Conservation (phyloP, 805 yeast species). For the Yarrowia sp. region DNA sequence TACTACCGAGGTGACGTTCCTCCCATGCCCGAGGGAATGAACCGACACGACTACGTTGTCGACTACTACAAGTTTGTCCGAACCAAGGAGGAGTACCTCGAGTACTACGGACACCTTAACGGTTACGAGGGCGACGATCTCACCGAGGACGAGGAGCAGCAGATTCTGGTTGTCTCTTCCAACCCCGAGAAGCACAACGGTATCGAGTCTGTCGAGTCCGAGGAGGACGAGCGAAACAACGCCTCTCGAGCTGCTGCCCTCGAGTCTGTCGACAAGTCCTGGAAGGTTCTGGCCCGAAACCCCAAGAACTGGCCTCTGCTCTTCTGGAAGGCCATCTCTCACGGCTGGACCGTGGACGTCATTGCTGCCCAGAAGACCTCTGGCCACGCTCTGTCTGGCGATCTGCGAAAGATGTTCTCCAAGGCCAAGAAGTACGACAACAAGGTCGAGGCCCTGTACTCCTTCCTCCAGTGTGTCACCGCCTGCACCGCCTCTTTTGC, state of each 20-base stretch:
- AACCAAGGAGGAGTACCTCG: constrained; percentile 23
- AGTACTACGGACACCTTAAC: constrained; percentile 14
- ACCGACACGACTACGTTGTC: constrained; percentile 42
- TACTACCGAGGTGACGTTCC: constrained; percentile 58
- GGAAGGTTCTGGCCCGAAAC: constrained; percentile 34
- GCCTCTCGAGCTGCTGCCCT: constrained; percentile 3
- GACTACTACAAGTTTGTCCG: constrained; percentile 51
- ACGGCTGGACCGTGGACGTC: constrained; percentile 65
- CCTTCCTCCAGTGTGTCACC: constrained; percentile 65
- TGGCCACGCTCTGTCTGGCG: constrained; percentile 45
- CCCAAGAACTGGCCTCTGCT: constrained; percentile 56
- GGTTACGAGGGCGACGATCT: constrained; percentile 27
- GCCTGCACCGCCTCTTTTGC: constrained; percentile 80
- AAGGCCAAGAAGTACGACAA: constrained; percentile 65
- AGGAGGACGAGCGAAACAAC: constrained; percentile 37
- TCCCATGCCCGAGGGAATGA: constrained; percentile 57
- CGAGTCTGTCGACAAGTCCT: constrained; percentile 27
- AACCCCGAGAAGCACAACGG: constrained; percentile 24
- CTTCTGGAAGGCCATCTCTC: constrained; percentile 48
- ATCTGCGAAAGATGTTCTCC: constrained; percentile 50
- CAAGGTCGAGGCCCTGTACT: constrained; percentile 64
- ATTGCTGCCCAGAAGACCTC: constrained; percentile 39
- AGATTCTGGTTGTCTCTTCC: constrained; percentile 15
- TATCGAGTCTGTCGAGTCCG: constrained; percentile 26
- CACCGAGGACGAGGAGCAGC: constrained; percentile 25